Base-by-base conservation (phyloP, 306 rosid species). In the Luffa acutangula region DNA sequence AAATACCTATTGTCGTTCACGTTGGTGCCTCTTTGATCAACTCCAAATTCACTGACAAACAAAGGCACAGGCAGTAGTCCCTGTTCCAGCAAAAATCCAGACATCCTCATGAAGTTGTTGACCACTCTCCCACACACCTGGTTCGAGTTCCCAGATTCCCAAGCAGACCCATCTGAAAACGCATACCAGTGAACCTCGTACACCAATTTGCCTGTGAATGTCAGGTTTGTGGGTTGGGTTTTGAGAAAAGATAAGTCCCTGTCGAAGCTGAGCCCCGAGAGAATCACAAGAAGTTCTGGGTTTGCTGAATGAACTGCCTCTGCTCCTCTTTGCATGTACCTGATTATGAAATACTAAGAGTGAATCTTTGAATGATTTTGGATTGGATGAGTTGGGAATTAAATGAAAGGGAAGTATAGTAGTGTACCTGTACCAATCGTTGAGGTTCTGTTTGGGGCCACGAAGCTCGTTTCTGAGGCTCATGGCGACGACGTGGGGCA, bases 301-400 rank as follows among this genome's bases (percentile, higher is more conserved):
- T 95, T 95, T 81, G 96, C 96, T 33, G 87, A 85, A 82, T 95
- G 97, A 51, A 93, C 90, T 2, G 96, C 93, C 86, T 95, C 98
- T 6, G 98, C 98, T 83, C 97, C 98, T 87, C 82, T 77, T 60
- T 86, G 90, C 97, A 92, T 93, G 63, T 93, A 92, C 90, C 98
- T 94, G n/a, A n/a, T n/a, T 66, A 36, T 65, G 13, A 8, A 66
- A 14, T 64, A 25, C 1, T 1, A 33, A 13, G n/a, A 62, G 6
- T 14, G 3, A 13, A 62, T 60, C 17, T 41, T 41, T 41, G 43
- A 41, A 6, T 41, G 5, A 25, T 25, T 25, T 25, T 25, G 31
- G 31, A 25, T 25, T 25, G 31, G 31, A 25, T 25, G 0, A 25
- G 31, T 25, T 25, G 31, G 31, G 31, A 25, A 25, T 25, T 25